Evolutionary conservation across 2,329 filamentous ascomycete genomes (phyloP), one percentile per base, ranked within the genome.

Genomic region (Hawksworthiomyces lignivorus): DNA sequence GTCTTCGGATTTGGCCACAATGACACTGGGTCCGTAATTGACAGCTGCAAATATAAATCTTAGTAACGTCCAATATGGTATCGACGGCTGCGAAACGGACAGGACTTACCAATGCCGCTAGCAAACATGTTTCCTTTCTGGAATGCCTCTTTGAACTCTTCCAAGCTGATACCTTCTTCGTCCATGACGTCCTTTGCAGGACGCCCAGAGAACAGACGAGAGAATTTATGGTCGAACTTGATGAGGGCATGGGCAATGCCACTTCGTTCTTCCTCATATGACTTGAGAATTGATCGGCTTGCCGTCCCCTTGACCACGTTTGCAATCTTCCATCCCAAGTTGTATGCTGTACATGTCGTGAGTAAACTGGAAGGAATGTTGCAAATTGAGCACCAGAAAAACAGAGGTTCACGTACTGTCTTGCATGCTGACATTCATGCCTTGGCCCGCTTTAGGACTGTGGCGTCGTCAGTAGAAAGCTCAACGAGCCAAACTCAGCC

Each of bases 341-440:
- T 77, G 54, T 67, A 75, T 0, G 65, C 33, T 39, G 20, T 15
- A 6, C 24, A 26, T 26, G 24, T 8, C 12, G 24, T 26, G 24
- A 26, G 24, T 12, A 26, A 26, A n/a, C n/a, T n/a, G n/a, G n/a
- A n/a, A n/a, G n/a, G n/a, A n/a, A n/a, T n/a, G n/a, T n/a, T n/a
- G n/a, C n/a, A n/a, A n/a, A n/a, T n/a, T n/a, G n/a, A n/a, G n/a
- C n/a, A n/a, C n/a, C n/a, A n/a, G n/a, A n/a, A n/a, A 26, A 12
- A 26, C 24, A 19, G 4, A 10, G 14, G 20, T 5, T 18, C 4
- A 45, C 43, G 41, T 48, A 54, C 56, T 59, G 55, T 86, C 82
- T 51, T 83, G 80, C 75, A 86, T 82, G 22, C 69, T 75, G 3
- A 83, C 74, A 50, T 86, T 86, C 80, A 85, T 84, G 11, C 82